A percentile compares a stretch with the other conserved stretches of the same genome.
phyloP scores from a whole-genome alignment of 345 rosid genomes.

The Diplotaxis tenuifolia region DNA sequence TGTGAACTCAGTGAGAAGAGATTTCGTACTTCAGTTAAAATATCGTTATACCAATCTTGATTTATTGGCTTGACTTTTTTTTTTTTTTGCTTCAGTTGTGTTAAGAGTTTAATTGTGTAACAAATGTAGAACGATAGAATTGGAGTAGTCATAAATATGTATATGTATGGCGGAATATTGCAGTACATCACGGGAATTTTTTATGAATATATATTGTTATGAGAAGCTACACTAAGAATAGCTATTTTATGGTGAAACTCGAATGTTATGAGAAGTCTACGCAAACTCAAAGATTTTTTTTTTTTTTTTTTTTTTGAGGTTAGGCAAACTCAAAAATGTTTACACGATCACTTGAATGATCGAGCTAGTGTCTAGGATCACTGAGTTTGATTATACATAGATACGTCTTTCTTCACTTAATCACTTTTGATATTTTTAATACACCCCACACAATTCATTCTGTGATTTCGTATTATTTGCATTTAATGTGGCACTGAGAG shows the following conservation, averaged over 20 bases:
- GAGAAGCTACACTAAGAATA: too few relatives aligned
- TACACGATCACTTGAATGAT: too few relatives aligned
- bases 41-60: slow-evolving; percentile 7
- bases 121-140: neutral
- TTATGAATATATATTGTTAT: neutral
- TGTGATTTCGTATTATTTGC: neutral
- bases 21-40: slow-evolving; percentile 2
- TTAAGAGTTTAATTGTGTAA: neutral
- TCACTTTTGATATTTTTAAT: neutral
- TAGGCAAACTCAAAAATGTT: too few relatives aligned
- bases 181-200: neutral
- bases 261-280: neutral
- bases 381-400: too few relatives aligned
- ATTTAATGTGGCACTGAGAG: neutral
- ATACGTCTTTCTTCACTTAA: too few relatives aligned
- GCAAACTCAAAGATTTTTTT: neutral
- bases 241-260: neutral
- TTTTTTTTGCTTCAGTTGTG: neutral
- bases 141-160: neutral
- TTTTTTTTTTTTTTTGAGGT: too few relatives aligned
- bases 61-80: slow-evolving; percentile 3
- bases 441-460: neutral
- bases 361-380: too few relatives aligned
- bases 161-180: slow-evolving; percentile 15
- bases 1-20: slow-evolving; percentile 21